These are phyloP conservation scores for Dendrobium catenatum DNA, from an alignment of 106 monocot species.

Conservation along the genomic window DNA sequence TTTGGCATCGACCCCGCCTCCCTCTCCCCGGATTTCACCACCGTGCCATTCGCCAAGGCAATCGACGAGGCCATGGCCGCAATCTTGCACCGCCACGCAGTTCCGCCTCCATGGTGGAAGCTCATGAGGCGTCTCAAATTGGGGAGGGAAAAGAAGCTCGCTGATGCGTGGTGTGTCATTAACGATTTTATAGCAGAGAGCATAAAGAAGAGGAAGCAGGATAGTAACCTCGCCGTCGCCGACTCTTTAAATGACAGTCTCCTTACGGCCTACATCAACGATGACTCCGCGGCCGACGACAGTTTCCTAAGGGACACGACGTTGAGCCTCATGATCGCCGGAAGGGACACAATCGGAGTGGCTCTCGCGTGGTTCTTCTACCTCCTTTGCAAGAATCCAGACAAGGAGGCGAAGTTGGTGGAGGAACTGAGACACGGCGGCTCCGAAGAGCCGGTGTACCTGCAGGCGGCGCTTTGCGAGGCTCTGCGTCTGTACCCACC, in stretches of 20 bases:
- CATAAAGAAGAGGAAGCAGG: constrained; percentile 23
- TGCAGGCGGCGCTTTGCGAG: constrained; percentile 61
- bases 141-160: constrained; percentile 31
- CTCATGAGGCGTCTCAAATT: constrained; percentile 14
- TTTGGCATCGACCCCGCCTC: constrained; percentile 34
- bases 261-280: constrained; percentile 17
- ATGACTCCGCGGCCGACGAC: not conserved
- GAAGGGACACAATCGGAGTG: constrained; percentile 46
- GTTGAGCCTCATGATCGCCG: constrained; percentile 47
- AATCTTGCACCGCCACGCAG: constrained; percentile 21
- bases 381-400: constrained; percentile 34
- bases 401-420: constrained; percentile 29
- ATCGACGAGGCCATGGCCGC: constrained; percentile 24
- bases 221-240: not conserved
- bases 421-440: constrained; percentile 22
- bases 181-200: constrained; percentile 27
- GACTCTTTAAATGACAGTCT: constrained; percentile 7
- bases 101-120: constrained; percentile 44
- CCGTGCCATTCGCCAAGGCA: constrained; percentile 26
- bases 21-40: constrained; percentile 22
- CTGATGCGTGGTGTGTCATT: constrained; percentile 19
- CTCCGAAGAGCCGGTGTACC: constrained; percentile 20
- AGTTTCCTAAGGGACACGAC: constrained; percentile 36
- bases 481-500: constrained; percentile 52
- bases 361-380: constrained; percentile 76